Evolutionary conservation across 2,329 filamentous ascomycete genomes (phyloP), one percentile per base, ranked within the genome.

Genomic region (Bipolaris oryzae): DNA sequence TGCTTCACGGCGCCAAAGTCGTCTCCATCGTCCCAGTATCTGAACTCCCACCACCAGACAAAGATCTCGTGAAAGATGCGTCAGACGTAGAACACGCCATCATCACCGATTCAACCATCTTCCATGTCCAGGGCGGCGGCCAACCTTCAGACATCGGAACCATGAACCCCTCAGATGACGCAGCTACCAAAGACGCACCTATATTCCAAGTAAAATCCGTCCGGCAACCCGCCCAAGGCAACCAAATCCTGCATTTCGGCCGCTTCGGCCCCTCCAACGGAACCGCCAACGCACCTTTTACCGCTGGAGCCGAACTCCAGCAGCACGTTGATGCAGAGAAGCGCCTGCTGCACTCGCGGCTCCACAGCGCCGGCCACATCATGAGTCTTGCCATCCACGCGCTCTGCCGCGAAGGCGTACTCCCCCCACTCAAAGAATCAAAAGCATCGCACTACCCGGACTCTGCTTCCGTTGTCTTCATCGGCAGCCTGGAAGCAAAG

Each of bases 321-420:
- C 89, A 90, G 67, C 63, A 68, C 11, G 85, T 92, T 53, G 84
- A 92, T 69, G 74, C 66, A 0, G 81, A 84, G 16, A 88, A 86
- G 61, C 82, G 89, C 0, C 68, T 80, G 0, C 78, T 89, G 0
- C 86, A 88, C 75, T 90, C 87, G 0, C 83, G 89, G 1, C 80
- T 89, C 0, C 89, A 92, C 74, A 91, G 89, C 0, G 89, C 88
- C 0, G 89, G 89, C 33, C 89, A 92, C 64, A 84, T 91, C 3
- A 81, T 92, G 1, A 88, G 89, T 2, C 76, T 85, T 0, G 89
- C 89, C 0, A 85, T 91, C n/a, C 80, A 85, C 1, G 78, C 82
- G 50, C 79, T 89, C 0, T 74, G 85, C 80, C 83, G 58, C 18
- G 15, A 43, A 71, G 85, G 50, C 72, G 18, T 23, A 73, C 25